Conservation (phyloP, 2,329 filamentous ascomycete species). For the Endocalyx cinctus region DNA sequence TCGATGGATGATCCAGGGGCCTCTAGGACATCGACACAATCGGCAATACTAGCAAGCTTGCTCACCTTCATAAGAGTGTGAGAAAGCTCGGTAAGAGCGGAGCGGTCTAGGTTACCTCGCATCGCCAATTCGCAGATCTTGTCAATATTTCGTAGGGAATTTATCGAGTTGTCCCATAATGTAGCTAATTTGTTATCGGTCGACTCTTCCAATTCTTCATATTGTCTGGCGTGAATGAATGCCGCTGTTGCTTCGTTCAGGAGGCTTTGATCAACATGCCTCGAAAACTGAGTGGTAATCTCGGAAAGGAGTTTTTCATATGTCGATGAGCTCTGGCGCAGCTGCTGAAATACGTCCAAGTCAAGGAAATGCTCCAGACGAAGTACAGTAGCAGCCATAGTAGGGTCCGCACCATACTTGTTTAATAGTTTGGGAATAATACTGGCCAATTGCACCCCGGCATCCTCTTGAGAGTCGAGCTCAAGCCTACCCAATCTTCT, state of each 20-base stretch:
- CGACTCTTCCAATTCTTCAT: constrained; percentile 83
- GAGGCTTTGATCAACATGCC: constrained; percentile 84
- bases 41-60: constrained; percentile 73
- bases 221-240: constrained; percentile 77
- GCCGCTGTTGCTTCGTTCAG: constrained; percentile 78
- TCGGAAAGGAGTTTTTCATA: constrained; percentile 83
- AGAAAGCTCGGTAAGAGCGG: constrained; percentile 64
- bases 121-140: constrained; percentile 66
- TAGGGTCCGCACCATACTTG: constrained; percentile 87
- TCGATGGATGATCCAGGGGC: constrained; percentile 45
- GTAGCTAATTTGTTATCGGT: constrained; percentile 74
- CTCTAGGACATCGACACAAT: constrained; percentile 74
- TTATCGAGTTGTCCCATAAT: constrained; percentile 81
- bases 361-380: constrained; percentile 83
- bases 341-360: constrained; percentile 79
- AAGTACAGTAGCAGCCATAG: constrained; percentile 80
- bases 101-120: constrained; percentile 63
- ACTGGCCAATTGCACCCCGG: constrained; percentile 70
- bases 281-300: constrained; percentile 87
- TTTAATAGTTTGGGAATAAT: constrained; percentile 82
- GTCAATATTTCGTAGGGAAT: constrained; percentile 66
- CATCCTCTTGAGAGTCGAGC: constrained; percentile 69
- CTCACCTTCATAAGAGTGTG: constrained; percentile 75
- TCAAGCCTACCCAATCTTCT: constrained; percentile 57
- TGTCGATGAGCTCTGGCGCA: constrained; percentile 78